phyloP scores from a whole-genome alignment of 495 filamentous ascomycete genomes.

The Neurospora sp. region DNA sequence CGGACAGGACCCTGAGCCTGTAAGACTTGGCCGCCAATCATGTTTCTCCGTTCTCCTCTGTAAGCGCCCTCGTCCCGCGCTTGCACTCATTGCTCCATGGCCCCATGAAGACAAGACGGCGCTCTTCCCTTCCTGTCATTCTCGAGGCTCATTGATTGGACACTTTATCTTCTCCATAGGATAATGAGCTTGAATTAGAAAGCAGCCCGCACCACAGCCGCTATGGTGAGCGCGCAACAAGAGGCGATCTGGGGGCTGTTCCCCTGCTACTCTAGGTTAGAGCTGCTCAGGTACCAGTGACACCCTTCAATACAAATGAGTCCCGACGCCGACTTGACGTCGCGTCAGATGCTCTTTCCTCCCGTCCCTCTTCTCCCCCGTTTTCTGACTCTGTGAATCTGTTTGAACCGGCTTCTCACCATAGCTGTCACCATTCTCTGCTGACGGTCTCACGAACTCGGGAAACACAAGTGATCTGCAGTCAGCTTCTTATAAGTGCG shows the following conservation, averaged over 20 bases:
- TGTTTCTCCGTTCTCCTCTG: not conserved
- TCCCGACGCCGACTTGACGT: not conserved
- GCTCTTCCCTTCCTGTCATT: not conserved
- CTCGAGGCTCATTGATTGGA: slow-evolving; percentile 9
- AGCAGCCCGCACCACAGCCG: slow-evolving; percentile 2
- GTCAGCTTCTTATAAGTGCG: not conserved
- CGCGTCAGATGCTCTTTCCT: not conserved
- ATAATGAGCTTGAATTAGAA: slow-evolving; percentile 13
- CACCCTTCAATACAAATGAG: not conserved
- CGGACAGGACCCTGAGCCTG: not conserved
- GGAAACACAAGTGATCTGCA: not conserved
- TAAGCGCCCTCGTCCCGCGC: slow-evolving; percentile 24
- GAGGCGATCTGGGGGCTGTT: not conserved
- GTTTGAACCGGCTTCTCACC: not conserved
- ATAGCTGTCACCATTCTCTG: not conserved
- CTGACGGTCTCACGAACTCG: not conserved
- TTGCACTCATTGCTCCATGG: slow-evolving; percentile 1
- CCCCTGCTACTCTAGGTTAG: not conserved
- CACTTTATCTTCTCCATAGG: not conserved
- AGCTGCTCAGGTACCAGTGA: not conserved
- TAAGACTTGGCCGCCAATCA: slow-evolving; percentile 14
- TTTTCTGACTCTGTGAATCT: not conserved
- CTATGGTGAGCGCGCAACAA: not conserved
- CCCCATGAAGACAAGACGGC: not conserved
- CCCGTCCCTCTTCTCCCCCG: not conserved